Evolutionary conservation across 2,329 filamentous ascomycete species (phyloP), one percentile per base, ranked within the genome.

Genomic region (Remersonia thermophila): DNA sequence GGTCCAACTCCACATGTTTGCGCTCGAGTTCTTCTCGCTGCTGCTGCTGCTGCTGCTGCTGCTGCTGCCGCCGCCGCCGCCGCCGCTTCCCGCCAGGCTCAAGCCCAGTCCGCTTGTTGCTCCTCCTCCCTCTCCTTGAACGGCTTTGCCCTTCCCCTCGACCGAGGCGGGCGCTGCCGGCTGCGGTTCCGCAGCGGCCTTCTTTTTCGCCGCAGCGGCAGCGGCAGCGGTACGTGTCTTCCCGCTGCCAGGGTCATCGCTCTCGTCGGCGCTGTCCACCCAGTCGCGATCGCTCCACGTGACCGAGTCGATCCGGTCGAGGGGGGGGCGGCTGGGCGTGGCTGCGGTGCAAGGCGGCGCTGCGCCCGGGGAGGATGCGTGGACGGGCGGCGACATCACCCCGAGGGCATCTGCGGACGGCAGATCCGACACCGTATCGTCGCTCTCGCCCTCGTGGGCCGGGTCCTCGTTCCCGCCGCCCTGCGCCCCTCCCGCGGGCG

Each of bases 201-300:
- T n/a, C n/a, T n/a, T n/a, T n/a, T n/a, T n/a, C n/a, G n/a, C n/a
- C n/a, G n/a, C n/a, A n/a, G n/a, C n/a, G n/a, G n/a, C n/a, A n/a
- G n/a, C n/a, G n/a, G n/a, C n/a, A n/a, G n/a, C n/a, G n/a, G n/a
- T n/a, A n/a, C n/a, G n/a, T n/a, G n/a, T n/a, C n/a, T n/a, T n/a
- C 7, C 36, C 35, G 12, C 16, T 27, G 1, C 39, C 36, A 3
- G 37, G 38, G 3, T 51, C 48, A 13, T 62, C 65, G 49, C 57
- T 66, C 39, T 67, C 64, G 30, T 61, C 57, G 28, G 58, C 64
- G 38, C 60, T 73, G 44, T 77, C 73, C 8, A 62, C 61, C 61
- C 74, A 78, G 51, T 80, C 75, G 9, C 67, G 62, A 33, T 82
- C 77, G 51, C 73, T 80, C 79, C 78, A 83, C 3, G 65, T 67